Conservation (phyloP, 768 basidiomycete species). For the Tulasnella sp. region DNA sequence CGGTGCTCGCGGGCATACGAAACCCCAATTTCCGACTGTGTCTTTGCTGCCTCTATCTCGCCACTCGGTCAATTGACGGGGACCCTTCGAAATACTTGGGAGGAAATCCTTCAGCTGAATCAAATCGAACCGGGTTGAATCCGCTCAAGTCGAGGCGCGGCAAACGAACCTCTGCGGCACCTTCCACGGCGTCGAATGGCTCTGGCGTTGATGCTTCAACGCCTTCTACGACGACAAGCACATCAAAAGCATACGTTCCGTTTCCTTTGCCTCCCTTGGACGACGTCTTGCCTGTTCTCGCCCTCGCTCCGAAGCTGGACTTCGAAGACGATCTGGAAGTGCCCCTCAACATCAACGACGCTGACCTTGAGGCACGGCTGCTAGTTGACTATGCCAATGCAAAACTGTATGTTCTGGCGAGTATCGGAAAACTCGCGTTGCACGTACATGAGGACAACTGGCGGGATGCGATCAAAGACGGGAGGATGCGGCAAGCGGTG, state of each 20-base stretch:
- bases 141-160: neutral
- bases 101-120: neutral
- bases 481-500: neutral
- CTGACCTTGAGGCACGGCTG: neutral
- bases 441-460: neutral
- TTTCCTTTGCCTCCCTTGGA: neutral
- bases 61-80: neutral
- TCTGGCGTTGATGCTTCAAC: neutral
- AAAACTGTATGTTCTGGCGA: neutral
- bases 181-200: neutral
- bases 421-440: neutral
- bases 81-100: neutral
- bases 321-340: neutral
- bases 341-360: neutral
- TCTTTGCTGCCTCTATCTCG: neutral
- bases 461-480: neutral
- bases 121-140: neutral
- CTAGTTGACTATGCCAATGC: neutral
- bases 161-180: neutral
- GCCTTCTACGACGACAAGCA: neutral
- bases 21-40: neutral
- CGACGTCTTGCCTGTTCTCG: neutral
- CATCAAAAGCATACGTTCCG: neutral
- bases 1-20: neutral
- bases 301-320: neutral